Base-by-base conservation (phyloP, 805 yeast species). In the Nakazawaea ishiwadae region DNA sequence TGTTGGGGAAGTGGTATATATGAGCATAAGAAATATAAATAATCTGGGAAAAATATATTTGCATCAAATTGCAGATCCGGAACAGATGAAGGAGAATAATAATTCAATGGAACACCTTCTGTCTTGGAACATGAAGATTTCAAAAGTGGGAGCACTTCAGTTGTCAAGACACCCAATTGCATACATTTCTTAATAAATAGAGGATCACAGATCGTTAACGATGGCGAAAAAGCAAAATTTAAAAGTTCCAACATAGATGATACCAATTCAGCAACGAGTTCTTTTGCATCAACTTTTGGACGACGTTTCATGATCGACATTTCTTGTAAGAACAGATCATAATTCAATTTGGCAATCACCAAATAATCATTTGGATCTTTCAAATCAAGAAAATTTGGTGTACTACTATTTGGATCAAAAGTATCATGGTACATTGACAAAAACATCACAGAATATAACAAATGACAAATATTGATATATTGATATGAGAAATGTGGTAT, bases 161-260 rank as follows among this genome's bases (percentile, higher is more conserved):
- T 7, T 18, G 28, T 33, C 28, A 32, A 18, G 1, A 17, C 23
- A 18, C 15, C 9, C 8, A 33, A 12, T 4, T 26, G 19, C 21
- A 21, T 5, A 9, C 35, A 18, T 10, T 33, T 32, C 20, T 19
- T 23, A 5, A 39, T 20, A 19, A 39, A 39, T 9, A 12, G n/a
- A 7, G 42, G 33, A 27, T 39, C 42, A 17, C 12, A 24, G 2
- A 39, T 15, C 8, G 42, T 39, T 16, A 27, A 39, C 2, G 37
- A 17, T 5, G 42, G 37, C 3, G 31, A 26, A 7, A 32, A 11
- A 7, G 33, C 10, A 6, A 10, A 20, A 11, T 18, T 12, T 5
- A 32, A 7, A 18, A 33, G 15, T 17, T 39, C 42, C 14, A 39
- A 21, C 20, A 39, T 39, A 14, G 19, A 18, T 5, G 19, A 14